Conservation (phyloP, 768 basidiomycete genomes). For the Austroboletus festivus region DNA sequence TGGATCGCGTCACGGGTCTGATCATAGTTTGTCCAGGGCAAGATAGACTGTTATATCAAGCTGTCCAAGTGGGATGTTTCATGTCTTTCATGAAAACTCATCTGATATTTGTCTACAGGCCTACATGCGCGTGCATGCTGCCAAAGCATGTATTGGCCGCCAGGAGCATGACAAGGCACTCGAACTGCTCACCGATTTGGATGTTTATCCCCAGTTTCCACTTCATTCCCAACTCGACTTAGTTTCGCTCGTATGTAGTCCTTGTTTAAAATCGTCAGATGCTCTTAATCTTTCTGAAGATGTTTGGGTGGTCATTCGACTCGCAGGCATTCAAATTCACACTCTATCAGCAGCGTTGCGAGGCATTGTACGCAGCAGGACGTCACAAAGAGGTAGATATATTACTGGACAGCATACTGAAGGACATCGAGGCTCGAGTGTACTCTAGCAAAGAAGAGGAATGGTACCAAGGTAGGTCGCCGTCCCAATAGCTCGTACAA, state of each 20-base stretch:
- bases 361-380: not conserved
- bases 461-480: too few species aligned
- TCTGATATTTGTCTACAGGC: not conserved
- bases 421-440: too few species aligned
- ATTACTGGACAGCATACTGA: too few species aligned
- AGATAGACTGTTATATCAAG: not conserved
- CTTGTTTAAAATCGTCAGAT: not conserved
- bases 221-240: not conserved
- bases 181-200: not conserved
- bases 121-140: not conserved
- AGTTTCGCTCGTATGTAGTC: not conserved
- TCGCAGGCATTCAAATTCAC: not conserved
- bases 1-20: not conserved
- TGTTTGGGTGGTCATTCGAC: not conserved
- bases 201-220: not conserved
- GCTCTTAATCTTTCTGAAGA: not conserved
- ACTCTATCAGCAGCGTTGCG: not conserved
- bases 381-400: not conserved
- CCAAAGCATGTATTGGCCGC: not conserved
- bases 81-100: not conserved
- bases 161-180: not conserved
- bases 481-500: too few species aligned
- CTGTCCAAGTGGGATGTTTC: not conserved
- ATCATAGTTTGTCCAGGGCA: not conserved
- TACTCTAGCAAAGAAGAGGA: too few species aligned